Percentiles rank a stretch among this genome's conserved stretches.
Conservation (phyloP, 345 rosid genomes). For the Citrus hindsii region DNA sequence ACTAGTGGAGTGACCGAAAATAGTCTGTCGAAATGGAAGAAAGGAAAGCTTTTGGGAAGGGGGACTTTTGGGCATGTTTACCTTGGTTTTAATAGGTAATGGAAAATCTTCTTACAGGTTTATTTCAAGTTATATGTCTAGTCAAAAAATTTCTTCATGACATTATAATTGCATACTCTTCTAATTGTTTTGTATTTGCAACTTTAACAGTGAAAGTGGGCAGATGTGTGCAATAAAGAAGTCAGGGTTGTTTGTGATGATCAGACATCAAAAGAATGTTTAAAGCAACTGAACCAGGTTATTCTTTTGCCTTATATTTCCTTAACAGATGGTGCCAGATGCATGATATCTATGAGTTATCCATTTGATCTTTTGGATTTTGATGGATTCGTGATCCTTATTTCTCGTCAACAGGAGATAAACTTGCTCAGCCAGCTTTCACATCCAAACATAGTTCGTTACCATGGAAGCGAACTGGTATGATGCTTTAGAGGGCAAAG, state of each 20-base stretch:
- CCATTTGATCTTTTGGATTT: neutral
- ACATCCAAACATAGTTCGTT: constrained; percentile 89
- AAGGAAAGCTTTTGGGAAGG: constrained; percentile 84
- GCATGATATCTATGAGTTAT: neutral
- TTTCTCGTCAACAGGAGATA: constrained; percentile 65
- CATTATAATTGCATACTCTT: neutral
- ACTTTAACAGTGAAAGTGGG: constrained; percentile 67
- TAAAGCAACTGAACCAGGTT: constrained; percentile 94
- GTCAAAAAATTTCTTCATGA: neutral
- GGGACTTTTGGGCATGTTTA: constrained; percentile 97
- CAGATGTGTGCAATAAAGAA: constrained; percentile 97
- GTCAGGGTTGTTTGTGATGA: constrained; percentile 81
- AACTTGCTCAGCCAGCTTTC: constrained; percentile 82
- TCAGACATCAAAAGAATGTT: constrained; percentile 74
- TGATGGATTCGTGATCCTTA: constrained; percentile 13
- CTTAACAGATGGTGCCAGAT: neutral
- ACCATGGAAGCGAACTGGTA: constrained; percentile 96
- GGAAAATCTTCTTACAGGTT: neutral
- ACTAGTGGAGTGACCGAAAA: constrained; percentile 36
- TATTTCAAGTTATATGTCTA: neutral
- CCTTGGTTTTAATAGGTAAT: constrained; percentile 89
- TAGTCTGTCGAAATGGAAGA: constrained; percentile 68
- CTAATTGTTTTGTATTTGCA: constrained; percentile 16
- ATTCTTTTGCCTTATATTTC: constrained; percentile 2
- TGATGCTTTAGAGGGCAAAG: neutral